Evolutionary conservation across 2,329 filamentous ascomycete genomes (phyloP).

Genomic region (Aspergillus sp.): DNA sequence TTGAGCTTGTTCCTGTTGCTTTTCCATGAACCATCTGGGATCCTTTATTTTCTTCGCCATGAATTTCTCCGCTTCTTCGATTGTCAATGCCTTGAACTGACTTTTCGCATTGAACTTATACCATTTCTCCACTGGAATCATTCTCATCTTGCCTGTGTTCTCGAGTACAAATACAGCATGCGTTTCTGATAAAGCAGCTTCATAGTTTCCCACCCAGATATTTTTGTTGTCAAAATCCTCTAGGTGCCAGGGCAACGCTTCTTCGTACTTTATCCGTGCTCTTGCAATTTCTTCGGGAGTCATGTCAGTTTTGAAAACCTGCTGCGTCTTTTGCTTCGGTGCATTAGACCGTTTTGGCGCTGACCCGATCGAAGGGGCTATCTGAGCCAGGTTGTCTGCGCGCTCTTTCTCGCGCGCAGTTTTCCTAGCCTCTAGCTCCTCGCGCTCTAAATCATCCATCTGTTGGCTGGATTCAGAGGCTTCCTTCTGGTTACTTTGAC

Average conservation of each 20-base stretch:
- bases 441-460: conserved; percentile 63
- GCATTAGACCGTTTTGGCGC: conserved; percentile 64
- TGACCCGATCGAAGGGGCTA: conserved; percentile 72
- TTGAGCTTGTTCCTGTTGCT: conserved; percentile 47
- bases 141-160: conserved; percentile 65
- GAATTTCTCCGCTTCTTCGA: conserved; percentile 79
- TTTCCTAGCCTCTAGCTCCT: conserved; percentile 54
- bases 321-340: conserved; percentile 75
- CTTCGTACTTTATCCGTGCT: conserved; percentile 72
- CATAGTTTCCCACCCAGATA: conserved; percentile 87
- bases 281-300: conserved; percentile 66
- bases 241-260: conserved; percentile 91
- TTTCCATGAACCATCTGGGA: conserved; percentile 74
- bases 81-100: conserved; percentile 69
- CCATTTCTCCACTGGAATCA: conserved; percentile 93
- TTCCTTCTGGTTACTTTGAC: conserved; percentile 33
- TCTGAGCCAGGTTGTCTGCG: conserved; percentile 83
- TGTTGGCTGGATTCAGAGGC: conserved; percentile 36
- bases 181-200: conserved; percentile 76
- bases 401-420: conserved; percentile 81
- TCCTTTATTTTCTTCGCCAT: conserved; percentile 75
- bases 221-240: conserved; percentile 96
- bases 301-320: conserved; percentile 77
- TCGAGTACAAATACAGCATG: conserved; percentile 77
- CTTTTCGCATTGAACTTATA: conserved; percentile 59